Percentiles rank a stretch among this genome's conserved stretches.
Evolutionary conservation across 208 protist genomes (phyloP).

Genomic region (Leishmania braziliensis): DNA sequence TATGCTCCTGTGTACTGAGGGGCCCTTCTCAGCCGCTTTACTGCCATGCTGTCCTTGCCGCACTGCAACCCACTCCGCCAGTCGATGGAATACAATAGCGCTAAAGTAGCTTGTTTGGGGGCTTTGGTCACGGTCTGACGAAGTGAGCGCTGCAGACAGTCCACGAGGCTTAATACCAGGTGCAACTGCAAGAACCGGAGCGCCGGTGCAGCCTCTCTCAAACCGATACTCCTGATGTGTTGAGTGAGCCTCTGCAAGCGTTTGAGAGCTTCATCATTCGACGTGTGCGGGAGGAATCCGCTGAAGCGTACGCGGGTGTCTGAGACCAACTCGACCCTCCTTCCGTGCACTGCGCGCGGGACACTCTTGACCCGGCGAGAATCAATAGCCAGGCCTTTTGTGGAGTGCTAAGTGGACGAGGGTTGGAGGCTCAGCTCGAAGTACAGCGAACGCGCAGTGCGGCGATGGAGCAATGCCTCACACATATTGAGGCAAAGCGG

Average conservation of each 20-base stretch:
- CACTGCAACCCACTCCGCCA: neutral
- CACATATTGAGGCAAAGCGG: conserved; percentile 34
- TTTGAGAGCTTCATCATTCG: conserved; percentile 55
- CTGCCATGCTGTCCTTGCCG: neutral
- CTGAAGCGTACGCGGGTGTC: conserved; percentile 2
- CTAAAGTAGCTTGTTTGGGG: neutral
- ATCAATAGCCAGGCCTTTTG: neutral
- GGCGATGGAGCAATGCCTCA: conserved; percentile 30
- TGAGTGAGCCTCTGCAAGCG: conserved; percentile 24
- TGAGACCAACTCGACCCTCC: neutral
- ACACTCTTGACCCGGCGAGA: neutral
- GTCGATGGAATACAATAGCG: neutral
- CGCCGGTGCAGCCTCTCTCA: neutral
- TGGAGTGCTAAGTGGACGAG: neutral
- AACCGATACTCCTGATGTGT: neutral
- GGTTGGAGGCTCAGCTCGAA: conserved; percentile 18
- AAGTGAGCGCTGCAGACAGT: neutral
- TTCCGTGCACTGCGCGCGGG: neutral
- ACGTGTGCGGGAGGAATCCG: conserved; percentile 30
- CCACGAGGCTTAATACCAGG: neutral
- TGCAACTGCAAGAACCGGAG: neutral
- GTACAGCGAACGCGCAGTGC: conserved; percentile 26
- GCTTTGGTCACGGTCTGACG: neutral
- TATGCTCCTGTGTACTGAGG: neutral
- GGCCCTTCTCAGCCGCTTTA: neutral